phyloP scores from a whole-genome alignment of 345 rosid species.

The Pelargonium nanum region DNA sequence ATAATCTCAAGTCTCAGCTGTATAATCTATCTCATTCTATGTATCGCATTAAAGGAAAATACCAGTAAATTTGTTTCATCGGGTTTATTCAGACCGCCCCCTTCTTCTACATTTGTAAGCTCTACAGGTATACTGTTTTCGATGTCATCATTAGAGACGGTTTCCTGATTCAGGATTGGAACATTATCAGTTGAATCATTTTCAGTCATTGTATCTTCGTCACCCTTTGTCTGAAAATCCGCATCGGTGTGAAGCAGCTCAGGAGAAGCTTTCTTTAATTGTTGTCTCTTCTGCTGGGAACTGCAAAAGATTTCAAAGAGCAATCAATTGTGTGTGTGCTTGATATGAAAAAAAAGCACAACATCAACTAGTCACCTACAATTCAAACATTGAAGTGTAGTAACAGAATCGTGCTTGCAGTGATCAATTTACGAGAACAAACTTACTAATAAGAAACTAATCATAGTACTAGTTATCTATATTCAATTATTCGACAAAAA shows the following conservation, averaged over 20 bases:
- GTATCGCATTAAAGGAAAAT: constrained; percentile 3
- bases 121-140: constrained; percentile 20
- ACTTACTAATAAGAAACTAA: too few relatives aligned
- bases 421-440: too few relatives aligned
- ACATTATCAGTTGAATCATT: constrained; percentile 16
- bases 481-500: too few relatives aligned
- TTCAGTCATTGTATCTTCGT: constrained; percentile 34
- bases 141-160: constrained; percentile 6
- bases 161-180: constrained; percentile 14
- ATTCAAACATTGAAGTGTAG: too few relatives aligned
- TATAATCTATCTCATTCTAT: neutral
- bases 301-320: constrained; percentile 16
- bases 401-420: too few relatives aligned
- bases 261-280: constrained; percentile 42
- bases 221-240: constrained; percentile 20
- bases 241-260: constrained; percentile 28
- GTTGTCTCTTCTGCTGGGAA: constrained; percentile 35
- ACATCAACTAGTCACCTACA: neutral
- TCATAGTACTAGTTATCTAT: too few relatives aligned
- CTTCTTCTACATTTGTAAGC: constrained; percentile 14
- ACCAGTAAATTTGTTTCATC: constrained; percentile 40
- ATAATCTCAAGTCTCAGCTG: constrained; percentile 1
- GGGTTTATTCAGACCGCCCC: constrained; percentile 15
- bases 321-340: neutral
- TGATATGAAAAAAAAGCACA: neutral